Evolutionary conservation across 441 rosid genomes (phyloP).

Genomic region (Bruguiera hainesii): DNA sequence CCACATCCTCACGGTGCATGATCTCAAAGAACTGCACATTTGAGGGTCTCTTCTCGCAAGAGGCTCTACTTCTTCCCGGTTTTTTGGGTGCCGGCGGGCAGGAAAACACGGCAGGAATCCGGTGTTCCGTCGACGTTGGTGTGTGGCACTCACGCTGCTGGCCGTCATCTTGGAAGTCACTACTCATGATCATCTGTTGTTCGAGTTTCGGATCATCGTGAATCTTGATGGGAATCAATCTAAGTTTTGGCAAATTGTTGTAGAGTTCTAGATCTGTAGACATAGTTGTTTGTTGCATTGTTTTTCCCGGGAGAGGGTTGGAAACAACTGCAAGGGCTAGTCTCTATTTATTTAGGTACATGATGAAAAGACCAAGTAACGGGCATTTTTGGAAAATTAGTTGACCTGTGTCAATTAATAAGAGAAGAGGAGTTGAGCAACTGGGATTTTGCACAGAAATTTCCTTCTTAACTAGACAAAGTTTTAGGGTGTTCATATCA

Average conservation of each 20-base stretch:
- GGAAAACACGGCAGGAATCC: not conserved
- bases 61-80: not conserved
- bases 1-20: conserved; percentile 7
- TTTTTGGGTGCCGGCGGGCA: conserved; percentile 16
- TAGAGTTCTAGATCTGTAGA: conserved; percentile 1
- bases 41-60: not conserved
- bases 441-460: too few species aligned
- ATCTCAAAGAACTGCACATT: not conserved
- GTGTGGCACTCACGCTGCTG: not conserved
- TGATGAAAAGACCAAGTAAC: too few species aligned
- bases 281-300: not conserved
- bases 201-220: not conserved
- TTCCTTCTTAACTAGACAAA: too few species aligned
- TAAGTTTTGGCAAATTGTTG: not conserved
- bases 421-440: too few species aligned
- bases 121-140: conserved; percentile 1
- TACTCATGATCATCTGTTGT: too few species aligned
- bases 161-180: not conserved
- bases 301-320: too few species aligned
- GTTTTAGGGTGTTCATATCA: too few species aligned
- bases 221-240: not conserved
- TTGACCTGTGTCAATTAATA: too few species aligned
- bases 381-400: too few species aligned
- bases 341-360: too few species aligned
- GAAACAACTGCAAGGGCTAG: too few species aligned